phyloP scores from a whole-genome alignment of 1,284 basidiomycete species.

The Cutaneotrichosporon cutaneum region DNA sequence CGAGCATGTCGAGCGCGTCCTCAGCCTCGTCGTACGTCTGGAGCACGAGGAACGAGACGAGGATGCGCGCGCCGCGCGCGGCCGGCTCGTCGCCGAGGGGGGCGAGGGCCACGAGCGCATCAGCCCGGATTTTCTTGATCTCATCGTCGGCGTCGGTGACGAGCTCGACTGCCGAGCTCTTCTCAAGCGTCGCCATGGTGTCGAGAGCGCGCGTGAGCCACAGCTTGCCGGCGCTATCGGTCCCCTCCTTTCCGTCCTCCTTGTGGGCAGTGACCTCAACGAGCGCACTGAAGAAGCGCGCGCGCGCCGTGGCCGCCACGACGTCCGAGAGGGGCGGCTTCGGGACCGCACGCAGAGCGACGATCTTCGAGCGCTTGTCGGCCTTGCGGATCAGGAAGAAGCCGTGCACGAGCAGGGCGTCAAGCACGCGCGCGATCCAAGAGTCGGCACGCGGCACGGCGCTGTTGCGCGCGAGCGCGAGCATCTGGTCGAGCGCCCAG shows the following conservation, averaged over 20 bases:
- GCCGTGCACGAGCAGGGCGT: conserved; percentile 80
- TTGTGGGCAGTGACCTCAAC: conserved; percentile 60
- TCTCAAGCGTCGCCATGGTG: conserved; percentile 61
- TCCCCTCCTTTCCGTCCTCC: conserved; percentile 55
- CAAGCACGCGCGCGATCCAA: conserved; percentile 71
- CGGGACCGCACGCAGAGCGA: conserved; percentile 61
- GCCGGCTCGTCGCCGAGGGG: conserved; percentile 58
- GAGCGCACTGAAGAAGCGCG: conserved; percentile 21
- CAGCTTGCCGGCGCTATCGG: conserved; percentile 69
- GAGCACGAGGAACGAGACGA: conserved; percentile 67
- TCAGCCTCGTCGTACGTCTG: conserved; percentile 68
- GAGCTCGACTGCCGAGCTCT: conserved; percentile 64
- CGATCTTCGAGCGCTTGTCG: conserved; percentile 64
- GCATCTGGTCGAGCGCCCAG: conserved; percentile 88
- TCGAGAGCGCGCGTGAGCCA: conserved; percentile 74
- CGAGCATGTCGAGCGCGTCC: conserved; percentile 61
- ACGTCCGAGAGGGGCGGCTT: conserved; percentile 71
- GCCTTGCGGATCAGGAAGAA: conserved; percentile 72
- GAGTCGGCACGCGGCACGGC: conserved; percentile 76
- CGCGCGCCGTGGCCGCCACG: conserved; percentile 56
- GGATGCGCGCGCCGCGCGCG: conserved; percentile 63
- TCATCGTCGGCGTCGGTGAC: conserved; percentile 63
- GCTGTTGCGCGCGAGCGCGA: conserved; percentile 73
- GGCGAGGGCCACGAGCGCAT: conserved; percentile 56
- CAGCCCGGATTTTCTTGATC: conserved; percentile 56